Evolutionary conservation across 2,329 filamentous ascomycete species (phyloP), one percentile per base, ranked within the genome.

Genomic region (Fusarium pseudoanthophilum): DNA sequence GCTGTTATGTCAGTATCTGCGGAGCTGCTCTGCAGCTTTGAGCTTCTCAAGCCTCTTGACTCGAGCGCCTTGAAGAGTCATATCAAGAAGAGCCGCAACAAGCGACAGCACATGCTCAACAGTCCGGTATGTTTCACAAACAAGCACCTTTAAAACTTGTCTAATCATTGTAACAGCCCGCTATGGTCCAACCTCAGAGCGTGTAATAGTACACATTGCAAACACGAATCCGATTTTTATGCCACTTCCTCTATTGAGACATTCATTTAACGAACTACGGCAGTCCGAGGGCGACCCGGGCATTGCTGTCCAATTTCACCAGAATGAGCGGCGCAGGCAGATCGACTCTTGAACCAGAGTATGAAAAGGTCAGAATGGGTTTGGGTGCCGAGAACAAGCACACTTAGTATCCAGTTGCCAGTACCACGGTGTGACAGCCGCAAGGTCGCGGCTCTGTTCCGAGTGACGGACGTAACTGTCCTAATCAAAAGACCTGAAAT

Each of bases 1-100:
- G 96, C 96, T 20, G 95, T 98, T 75, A 99, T 99, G 96, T 97
- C 95, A 5, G 96, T 99, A 28, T 98, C 95, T 4, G 90, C 90
- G 20, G 96, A 98, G 82, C 85, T 99, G 59, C 89, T 99, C 4
- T 99, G 96, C 85, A 98, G 95, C 81, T 99, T 99, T 80, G 96
- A 99, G 83, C 87, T 99, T 21, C 88, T 99, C 69, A 99, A 99
- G 83, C 96, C 96, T 13, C 88, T 99, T 52, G 96, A 99, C 83
- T 98, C 95, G 18, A 97, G 93, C 78, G 95, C 95, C 39, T 87
- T 99, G 71, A 99, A 99, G 88, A 98, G 92, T 77, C 96, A 99
- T 80, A 99, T 99, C 84, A 99, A 99, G 87, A 98, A 98, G 86
- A 95, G 95, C 71, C 90, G 95, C 69, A 97, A 95, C 84, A 97